phyloP scores from a whole-genome alignment of 1,139 yeast species.

The Yamadazyma kanchanaburiensis region DNA sequence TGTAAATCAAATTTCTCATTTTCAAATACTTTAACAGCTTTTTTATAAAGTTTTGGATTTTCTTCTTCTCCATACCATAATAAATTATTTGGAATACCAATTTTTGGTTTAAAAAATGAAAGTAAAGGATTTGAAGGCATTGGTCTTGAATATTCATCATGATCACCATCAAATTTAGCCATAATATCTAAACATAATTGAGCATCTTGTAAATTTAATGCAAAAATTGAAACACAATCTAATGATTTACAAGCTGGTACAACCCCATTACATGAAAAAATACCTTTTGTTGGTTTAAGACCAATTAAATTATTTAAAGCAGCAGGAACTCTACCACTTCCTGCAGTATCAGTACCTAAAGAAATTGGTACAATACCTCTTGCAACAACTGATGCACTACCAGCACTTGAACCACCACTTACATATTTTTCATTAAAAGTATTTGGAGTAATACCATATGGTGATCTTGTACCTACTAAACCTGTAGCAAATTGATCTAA shows the following conservation, averaged over 20 bases:
- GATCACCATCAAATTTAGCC: constrained; percentile 67
- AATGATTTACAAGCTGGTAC: constrained; percentile 97
- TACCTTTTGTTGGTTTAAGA: constrained; percentile 87
- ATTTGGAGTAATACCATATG: constrained; percentile 84
- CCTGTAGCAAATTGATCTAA: constrained; percentile 97
- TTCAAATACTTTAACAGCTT: constrained; percentile 58
- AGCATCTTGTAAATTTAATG: constrained; percentile 77
- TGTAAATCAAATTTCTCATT: constrained; percentile 52
- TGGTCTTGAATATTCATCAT: constrained; percentile 76
- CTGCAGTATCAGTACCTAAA: constrained; percentile 97
- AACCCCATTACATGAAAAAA: constrained; percentile 80
- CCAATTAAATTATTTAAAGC: constrained; percentile 89
- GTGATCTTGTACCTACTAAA: constrained; percentile 89
- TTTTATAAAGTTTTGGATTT: constrained; percentile 64
- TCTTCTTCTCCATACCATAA: constrained; percentile 79
- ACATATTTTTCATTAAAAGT: constrained; percentile 75
- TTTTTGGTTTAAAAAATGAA: constrained; percentile 54
- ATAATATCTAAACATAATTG: constrained; percentile 67
- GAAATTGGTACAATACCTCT: constrained; percentile 86
- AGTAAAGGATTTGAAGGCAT: constrained; percentile 65
- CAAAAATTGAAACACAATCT: constrained; percentile 86
- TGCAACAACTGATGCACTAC: constrained; percentile 89
- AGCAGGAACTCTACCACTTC: constrained; percentile 98
- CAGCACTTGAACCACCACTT: constrained; percentile 93
- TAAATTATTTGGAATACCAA: constrained; percentile 73